Evolutionary conservation across 2,329 filamentous ascomycete species (phyloP), one percentile per base, ranked within the genome.

Genomic region (Colletotrichum simmondsii): DNA sequence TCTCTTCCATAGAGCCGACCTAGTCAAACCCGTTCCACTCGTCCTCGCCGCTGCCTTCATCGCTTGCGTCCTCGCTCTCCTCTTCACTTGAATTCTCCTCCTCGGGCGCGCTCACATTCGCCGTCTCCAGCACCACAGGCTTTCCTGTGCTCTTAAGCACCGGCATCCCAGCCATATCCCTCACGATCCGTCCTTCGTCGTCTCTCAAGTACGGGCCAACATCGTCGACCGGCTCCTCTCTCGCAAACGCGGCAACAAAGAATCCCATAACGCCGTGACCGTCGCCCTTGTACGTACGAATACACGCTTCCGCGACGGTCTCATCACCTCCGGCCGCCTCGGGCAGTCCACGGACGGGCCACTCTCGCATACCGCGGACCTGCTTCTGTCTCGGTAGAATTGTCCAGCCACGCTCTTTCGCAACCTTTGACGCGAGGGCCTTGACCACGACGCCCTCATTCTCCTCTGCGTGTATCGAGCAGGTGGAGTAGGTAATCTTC

Each of bases 401-500:
- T 42, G 89, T 88, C 97, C 97, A 99, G 0, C 94, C 94, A 32
- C 88, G 83, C 72, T 87, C 80, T 75, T 84, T 87, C 0, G 94
- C 95, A 12, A 93, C 81, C 0, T 90, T 85, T 0, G 94, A 96
- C 7, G 82, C 81, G 49, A 98, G 85, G 1, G 94, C 93, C 59
- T 89, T 87, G 68, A 92, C 83, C 0, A 98, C 95, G 0, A 98
- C 95, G 2, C 88, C 83, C 82, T 99, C 97, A 77, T 99, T 98
- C 81, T 99, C 97, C 75, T 94, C 90, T 0, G 90, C 89, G 80
- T 98, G 92, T 2, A 98, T 85, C 0, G 96, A 98, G 80, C 97
- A 99, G 0, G 97, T 98, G 42, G 95, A 98, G 80, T 98, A 99
- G 0, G 94, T 95, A 56, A 98, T 92, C 75, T 91, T 92, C 14